Evolutionary conservation across 176 grass and related monocot species (phyloP).

Genomic region (Urochloa ruziziensis): DNA sequence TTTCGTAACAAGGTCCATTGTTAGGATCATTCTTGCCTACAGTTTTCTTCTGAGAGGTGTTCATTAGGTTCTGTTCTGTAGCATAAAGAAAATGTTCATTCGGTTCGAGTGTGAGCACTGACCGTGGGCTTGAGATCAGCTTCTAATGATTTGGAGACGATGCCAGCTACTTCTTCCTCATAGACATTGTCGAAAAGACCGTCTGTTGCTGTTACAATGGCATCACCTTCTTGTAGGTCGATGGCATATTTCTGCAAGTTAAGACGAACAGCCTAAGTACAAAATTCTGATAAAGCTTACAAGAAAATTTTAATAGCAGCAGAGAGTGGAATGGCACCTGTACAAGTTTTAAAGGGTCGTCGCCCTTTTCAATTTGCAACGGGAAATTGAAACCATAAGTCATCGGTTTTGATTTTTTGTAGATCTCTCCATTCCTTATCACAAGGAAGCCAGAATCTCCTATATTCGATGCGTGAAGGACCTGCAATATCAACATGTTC

Average conservation of each 20-base stretch:
- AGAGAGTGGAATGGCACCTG: constrained; percentile 48
- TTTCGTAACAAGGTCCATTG: neutral
- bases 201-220: constrained; percentile 80
- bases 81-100: neutral
- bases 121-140: constrained; percentile 60
- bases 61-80: neutral
- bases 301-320: neutral
- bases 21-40: neutral
- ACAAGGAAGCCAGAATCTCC: constrained; percentile 93
- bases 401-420: constrained; percentile 80
- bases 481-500: constrained; percentile 25
- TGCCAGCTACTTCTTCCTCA: constrained; percentile 64
- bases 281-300: neutral
- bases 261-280: neutral
- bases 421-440: constrained; percentile 77
- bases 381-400: constrained; percentile 99
- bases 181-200: constrained; percentile 92
- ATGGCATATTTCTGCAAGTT: constrained; percentile 59
- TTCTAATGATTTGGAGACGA: constrained; percentile 73
- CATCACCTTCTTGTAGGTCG: constrained; percentile 71
- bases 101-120: constrained; percentile 25
- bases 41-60: neutral
- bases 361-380: constrained; percentile 92
- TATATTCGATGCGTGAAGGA: constrained; percentile 83
- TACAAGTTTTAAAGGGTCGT: constrained; percentile 74